Evolutionary conservation across 768 basidiomycete species (phyloP), one percentile per base, ranked within the genome.

Genomic region (Gloeopeniophorella convolvens): DNA sequence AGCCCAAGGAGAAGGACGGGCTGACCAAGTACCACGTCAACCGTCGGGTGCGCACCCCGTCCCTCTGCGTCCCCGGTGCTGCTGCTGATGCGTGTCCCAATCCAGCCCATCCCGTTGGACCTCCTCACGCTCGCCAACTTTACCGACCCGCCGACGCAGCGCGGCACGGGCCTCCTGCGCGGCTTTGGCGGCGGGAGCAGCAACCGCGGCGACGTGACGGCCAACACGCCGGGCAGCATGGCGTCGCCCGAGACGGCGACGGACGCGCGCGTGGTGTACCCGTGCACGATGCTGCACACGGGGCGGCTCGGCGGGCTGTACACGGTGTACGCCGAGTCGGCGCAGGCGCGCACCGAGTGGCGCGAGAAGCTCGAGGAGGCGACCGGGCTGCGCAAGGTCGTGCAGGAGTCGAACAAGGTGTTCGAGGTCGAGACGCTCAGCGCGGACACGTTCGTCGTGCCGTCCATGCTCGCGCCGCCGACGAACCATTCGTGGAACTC

Each of bases 351-450:
- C 2, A 63, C 71, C 7, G 92, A 94, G 51, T 99, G 96, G 96
- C 85, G 89, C 65, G 72, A 80, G 59, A 93, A 90, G 65, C 69
- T 98, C 4, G 82, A 91, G 51, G 89, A 95, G 65, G 93, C 94
- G 13, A 79, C 92, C 44, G 86, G 83, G 8, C 62, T 95, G 48
- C 79, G 94, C 37, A 83, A 79, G 60, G 82, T 86, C 28, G 90
- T 93, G 24, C 87, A 94, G 62, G 94, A 97, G 62, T 86, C 87
- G 21, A 93, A 91, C 67, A 92, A 91, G 71, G 90, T 90, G 15
- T 96, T 97, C 59, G 93, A 97, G 68, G 78, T 93, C 50, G 89
- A 90, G 62, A 89, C 88, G 2, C 73, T 96, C 47, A 94, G 91
- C 63, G 73, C 80, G 16, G 90, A 94, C 60, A 93, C 90, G 0